Evolutionary conservation across 2,329 filamentous ascomycete species (phyloP).

Genomic region (Falciphora oryzae): DNA sequence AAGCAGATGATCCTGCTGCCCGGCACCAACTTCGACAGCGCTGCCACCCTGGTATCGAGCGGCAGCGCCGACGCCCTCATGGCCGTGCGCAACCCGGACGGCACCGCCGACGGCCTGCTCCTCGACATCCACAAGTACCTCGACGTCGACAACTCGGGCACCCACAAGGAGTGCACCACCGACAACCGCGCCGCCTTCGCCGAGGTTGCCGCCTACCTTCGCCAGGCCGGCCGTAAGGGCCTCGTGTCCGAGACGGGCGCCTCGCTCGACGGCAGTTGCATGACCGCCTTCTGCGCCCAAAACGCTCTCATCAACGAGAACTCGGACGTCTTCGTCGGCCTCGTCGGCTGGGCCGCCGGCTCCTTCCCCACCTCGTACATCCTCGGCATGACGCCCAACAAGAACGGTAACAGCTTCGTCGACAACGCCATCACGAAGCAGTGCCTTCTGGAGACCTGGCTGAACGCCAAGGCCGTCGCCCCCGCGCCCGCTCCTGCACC

Average conservation of each 20-base stretch:
- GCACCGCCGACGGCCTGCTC: constrained; percentile 47
- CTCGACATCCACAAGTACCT: constrained; percentile 58
- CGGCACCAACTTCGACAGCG: constrained; percentile 36
- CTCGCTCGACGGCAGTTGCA: constrained; percentile 28
- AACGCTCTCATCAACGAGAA: constrained; percentile 28
- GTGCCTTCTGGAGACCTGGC: constrained; percentile 16
- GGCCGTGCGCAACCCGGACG: constrained; percentile 53
- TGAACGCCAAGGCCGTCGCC: constrained; percentile 3
- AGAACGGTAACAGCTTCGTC: constrained; percentile 19
- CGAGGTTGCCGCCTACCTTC: constrained; percentile 29
- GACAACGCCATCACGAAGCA: constrained; percentile 16
- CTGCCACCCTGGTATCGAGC: constrained; percentile 37
- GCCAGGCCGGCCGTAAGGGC: constrained; percentile 26
- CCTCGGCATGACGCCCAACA: constrained; percentile 23
- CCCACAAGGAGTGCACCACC: constrained; percentile 43
- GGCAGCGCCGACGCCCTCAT: constrained; percentile 46
- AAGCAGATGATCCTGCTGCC: constrained; percentile 60
- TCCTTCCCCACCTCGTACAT: constrained; percentile 21
- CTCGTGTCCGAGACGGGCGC: constrained; percentile 32
- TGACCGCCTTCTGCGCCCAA: constrained; percentile 26
- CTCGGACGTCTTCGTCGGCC: constrained; percentile 24
- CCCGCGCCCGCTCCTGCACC: not conserved
- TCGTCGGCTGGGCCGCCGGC: constrained; percentile 24
- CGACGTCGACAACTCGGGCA: constrained; percentile 51
- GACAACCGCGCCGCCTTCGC: constrained; percentile 32